These are phyloP conservation scores for Colletotrichum higginsianum DNA, from an alignment of 2,329 filamentous ascomycete genomes.

Conservation along the genomic window DNA sequence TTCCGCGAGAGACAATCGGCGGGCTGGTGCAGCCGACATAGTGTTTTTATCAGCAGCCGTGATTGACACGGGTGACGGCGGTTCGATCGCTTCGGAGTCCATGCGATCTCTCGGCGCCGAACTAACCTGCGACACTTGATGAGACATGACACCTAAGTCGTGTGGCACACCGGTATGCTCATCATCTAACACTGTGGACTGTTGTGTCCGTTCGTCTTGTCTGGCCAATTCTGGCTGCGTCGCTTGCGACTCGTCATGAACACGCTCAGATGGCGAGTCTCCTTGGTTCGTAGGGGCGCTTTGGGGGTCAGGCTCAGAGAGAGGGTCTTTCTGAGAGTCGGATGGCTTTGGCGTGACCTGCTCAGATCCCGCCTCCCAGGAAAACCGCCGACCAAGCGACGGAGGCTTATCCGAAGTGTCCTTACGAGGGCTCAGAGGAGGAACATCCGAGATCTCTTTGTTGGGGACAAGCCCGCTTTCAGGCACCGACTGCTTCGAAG, in stretches of 20 bases:
- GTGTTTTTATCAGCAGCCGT: conserved; percentile 51
- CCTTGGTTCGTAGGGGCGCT: neutral
- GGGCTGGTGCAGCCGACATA: conserved; percentile 45
- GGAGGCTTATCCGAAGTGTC: conserved; percentile 21
- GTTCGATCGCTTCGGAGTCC: conserved; percentile 51
- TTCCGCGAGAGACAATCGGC: conserved; percentile 59
- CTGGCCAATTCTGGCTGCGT: conserved; percentile 7
- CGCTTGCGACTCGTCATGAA: neutral
- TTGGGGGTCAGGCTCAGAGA: conserved; percentile 2
- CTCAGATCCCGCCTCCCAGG: conserved; percentile 58
- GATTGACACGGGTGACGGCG: conserved; percentile 61
- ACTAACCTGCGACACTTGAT: conserved; percentile 56
- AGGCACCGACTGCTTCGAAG: conserved; percentile 13
- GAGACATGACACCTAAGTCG: conserved; percentile 46
- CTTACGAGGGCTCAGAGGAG: conserved; percentile 42
- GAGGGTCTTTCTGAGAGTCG: conserved; percentile 18
- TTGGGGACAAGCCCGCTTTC: conserved; percentile 6
- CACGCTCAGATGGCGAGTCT: neutral
- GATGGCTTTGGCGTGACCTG: conserved; percentile 22
- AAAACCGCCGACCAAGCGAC: conserved; percentile 52
- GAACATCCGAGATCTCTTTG: conserved; percentile 25
- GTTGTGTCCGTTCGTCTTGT: conserved; percentile 9
- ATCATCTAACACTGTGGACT: conserved; percentile 14
- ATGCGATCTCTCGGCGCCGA: conserved; percentile 49
- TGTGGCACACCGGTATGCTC: conserved; percentile 16